phyloP scores from a whole-genome alignment of 352 stramenopile genomes.

The Lagenidium giganteum region DNA sequence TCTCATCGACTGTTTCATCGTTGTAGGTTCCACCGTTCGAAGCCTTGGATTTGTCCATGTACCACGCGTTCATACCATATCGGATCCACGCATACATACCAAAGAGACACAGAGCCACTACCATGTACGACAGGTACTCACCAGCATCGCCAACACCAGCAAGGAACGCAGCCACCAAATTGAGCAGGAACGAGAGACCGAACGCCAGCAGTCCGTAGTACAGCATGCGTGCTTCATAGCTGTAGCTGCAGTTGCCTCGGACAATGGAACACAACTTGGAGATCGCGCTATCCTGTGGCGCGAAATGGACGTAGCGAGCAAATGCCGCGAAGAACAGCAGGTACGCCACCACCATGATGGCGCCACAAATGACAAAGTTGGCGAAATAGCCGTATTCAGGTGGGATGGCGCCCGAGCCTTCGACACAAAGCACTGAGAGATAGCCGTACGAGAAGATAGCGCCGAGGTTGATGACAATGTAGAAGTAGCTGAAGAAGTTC shows the following conservation, averaged over 20 bases:
- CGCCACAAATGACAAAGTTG: slow-evolving; percentile 78
- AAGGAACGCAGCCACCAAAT: slow-evolving; percentile 72
- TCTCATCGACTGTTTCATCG: slow-evolving; percentile 78
- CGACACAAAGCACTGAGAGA: slow-evolving; percentile 84
- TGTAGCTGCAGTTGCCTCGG: slow-evolving; percentile 70
- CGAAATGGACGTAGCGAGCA: slow-evolving; percentile 69
- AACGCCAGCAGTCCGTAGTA: slow-evolving; percentile 75
- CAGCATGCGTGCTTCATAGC: slow-evolving; percentile 71
- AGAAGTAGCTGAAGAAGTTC: slow-evolving; percentile 91
- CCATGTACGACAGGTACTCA: slow-evolving; percentile 71
- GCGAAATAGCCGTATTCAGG: slow-evolving; percentile 87
- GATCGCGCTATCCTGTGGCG: slow-evolving; percentile 65
- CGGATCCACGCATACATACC: slow-evolving; percentile 83
- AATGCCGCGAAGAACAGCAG: slow-evolving; percentile 54
- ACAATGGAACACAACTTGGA: slow-evolving; percentile 73
- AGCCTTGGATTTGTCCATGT: slow-evolving; percentile 83
- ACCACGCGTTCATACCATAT: slow-evolving; percentile 73
- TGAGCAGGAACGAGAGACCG: slow-evolving; percentile 52
- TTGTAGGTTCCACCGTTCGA: slow-evolving; percentile 78
- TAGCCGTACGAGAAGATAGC: slow-evolving; percentile 90
- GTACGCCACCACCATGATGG: slow-evolving; percentile 81
- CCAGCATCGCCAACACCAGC: slow-evolving; percentile 40
- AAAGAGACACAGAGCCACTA: slow-evolving; percentile 57
- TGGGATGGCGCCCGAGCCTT: slow-evolving; percentile 69
- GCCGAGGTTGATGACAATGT: slow-evolving; percentile 90